Evolutionary conservation across 495 filamentous ascomycete genomes (phyloP), one percentile per base, ranked within the genome.

Genomic region (Talaromyces proteolyticus): DNA sequence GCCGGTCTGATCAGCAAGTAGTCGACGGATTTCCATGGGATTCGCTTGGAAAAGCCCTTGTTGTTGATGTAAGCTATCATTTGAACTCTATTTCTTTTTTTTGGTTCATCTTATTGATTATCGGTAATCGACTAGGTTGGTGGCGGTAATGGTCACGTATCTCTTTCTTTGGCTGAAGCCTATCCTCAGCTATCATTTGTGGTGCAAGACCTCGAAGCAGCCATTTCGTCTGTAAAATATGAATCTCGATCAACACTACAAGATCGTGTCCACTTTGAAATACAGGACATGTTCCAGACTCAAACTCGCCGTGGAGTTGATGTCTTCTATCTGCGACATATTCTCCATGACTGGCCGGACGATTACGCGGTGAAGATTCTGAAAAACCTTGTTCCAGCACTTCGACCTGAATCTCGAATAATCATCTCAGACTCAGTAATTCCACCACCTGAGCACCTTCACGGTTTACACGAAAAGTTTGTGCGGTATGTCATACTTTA

Each of bases 281-380:
- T 55, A 19, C 77, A 83, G 47, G 75, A 83, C 56, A 79, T 82
- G 56, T 78, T 78, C 60, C 59, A 57, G 5, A 64, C 66, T 58
- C 80, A 84, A 65, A 66, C 73, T 34, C n/a, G n/a, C n/a, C 67
- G 63, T 44, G 70, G 65, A 10, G 66, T 72, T 16, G 63, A 61
- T 25, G 55, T 62, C 6, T 77, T 76, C 50, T 78, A 73, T 49
- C 39, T 76, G 14, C 66, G 72, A 11, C 65, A 62, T 23, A 59
- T 77, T 24, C 47, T 79, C 7, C 74, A 77, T 51, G 67, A 77
- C 56, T 70, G 58, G 53, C 55, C 67, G 0, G 64, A 75, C 40
- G 60, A 65, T 19, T 60, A 67, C 38, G 63, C 60, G 29, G 22
- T 62, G 6, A 52, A 53, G 16, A 72, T 77, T 21, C 52, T 79